These are phyloP conservation scores for Cutaneotrichosporon sp. DNA, from an alignment of 1,284 basidiomycete species.

Conservation along the genomic window DNA sequence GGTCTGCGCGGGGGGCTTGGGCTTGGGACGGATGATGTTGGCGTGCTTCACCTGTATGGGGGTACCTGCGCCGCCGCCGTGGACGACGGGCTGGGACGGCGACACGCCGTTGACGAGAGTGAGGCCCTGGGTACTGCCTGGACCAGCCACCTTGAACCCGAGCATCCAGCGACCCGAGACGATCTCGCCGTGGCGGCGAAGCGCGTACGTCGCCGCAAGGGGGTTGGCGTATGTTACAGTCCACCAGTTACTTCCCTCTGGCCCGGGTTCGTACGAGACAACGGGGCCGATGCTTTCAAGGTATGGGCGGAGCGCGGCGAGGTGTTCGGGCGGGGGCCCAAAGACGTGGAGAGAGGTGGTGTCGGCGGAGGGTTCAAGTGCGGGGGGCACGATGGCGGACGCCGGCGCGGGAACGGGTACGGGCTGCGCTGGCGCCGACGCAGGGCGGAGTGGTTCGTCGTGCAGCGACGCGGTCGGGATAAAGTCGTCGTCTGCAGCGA, in stretches of 20 bases:
- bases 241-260: slow-evolving; percentile 40
- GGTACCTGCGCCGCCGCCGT: slow-evolving; percentile 19
- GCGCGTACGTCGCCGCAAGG: slow-evolving; percentile 29
- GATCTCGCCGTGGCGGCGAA: slow-evolving; percentile 42
- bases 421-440: neutral
- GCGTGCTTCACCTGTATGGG: slow-evolving; percentile 23
- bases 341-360: slow-evolving; percentile 40
- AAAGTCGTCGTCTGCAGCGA: slow-evolving; percentile 18
- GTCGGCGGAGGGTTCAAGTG: slow-evolving; percentile 25
- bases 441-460: slow-evolving; percentile 14
- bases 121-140: slow-evolving; percentile 23
- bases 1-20: slow-evolving; percentile 11
- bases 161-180: slow-evolving; percentile 38
- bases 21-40: slow-evolving; percentile 24
- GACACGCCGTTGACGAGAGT: slow-evolving; percentile 20
- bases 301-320: slow-evolving; percentile 30
- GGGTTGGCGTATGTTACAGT: slow-evolving; percentile 32
- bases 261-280: slow-evolving; percentile 31
- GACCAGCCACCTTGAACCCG: slow-evolving; percentile 36
- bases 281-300: slow-evolving; percentile 34
- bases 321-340: slow-evolving; percentile 34
- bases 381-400: slow-evolving; percentile 21
- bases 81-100: neutral
- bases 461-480: slow-evolving; percentile 25
- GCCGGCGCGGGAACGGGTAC: neutral